phyloP scores from a whole-genome alignment of 2,329 filamentous ascomycete species.

The Calonectria hongkongensis region DNA sequence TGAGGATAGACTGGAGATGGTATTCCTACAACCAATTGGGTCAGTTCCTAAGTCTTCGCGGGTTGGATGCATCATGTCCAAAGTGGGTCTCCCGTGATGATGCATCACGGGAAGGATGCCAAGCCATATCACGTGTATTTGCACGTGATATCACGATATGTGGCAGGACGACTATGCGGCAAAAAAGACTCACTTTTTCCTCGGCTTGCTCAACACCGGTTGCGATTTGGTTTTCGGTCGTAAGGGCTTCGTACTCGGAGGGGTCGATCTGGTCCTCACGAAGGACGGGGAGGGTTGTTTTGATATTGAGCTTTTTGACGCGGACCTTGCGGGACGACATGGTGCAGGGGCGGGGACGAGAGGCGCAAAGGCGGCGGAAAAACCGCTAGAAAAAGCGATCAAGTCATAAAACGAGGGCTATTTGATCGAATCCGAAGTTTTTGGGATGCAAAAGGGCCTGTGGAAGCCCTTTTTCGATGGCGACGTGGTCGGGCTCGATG shows the following conservation, averaged over 20 bases:
- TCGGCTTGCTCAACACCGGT: slow-evolving; percentile 98
- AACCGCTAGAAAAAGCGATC: slow-evolving; percentile 78
- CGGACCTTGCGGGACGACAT: slow-evolving; percentile 83
- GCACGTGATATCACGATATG: slow-evolving; percentile 69
- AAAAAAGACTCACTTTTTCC: slow-evolving; percentile 87
- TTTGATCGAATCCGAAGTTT: slow-evolving; percentile 69
- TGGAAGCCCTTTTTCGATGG: slow-evolving; percentile 74
- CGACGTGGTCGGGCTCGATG: slow-evolving; percentile 68
- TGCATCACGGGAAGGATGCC: slow-evolving; percentile 21
- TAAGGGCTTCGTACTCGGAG: slow-evolving; percentile 89
- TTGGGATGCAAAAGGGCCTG: slow-evolving; percentile 71
- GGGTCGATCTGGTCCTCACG: slow-evolving; percentile 93
- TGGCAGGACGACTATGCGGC: slow-evolving; percentile 46
- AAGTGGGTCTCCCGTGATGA: slow-evolving; percentile 41
- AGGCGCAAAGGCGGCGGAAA: slow-evolving; percentile 71
- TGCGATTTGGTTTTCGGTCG: slow-evolving; percentile 89
- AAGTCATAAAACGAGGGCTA: slow-evolving; percentile 76
- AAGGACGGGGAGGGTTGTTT: slow-evolving; percentile 90
- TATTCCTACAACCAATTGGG: slow-evolving; percentile 80
- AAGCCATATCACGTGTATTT: slow-evolving; percentile 64
- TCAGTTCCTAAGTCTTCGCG: slow-evolving; percentile 54
- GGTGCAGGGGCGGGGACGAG: slow-evolving; percentile 64
- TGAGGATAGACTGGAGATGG: slow-evolving; percentile 90
- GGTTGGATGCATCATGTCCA: background rate
- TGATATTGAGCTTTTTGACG: slow-evolving; percentile 93